Evolutionary conservation across 2,329 filamentous ascomycete species (phyloP), one percentile per base, ranked within the genome.

Genomic region (Stemphylium vesicarium): DNA sequence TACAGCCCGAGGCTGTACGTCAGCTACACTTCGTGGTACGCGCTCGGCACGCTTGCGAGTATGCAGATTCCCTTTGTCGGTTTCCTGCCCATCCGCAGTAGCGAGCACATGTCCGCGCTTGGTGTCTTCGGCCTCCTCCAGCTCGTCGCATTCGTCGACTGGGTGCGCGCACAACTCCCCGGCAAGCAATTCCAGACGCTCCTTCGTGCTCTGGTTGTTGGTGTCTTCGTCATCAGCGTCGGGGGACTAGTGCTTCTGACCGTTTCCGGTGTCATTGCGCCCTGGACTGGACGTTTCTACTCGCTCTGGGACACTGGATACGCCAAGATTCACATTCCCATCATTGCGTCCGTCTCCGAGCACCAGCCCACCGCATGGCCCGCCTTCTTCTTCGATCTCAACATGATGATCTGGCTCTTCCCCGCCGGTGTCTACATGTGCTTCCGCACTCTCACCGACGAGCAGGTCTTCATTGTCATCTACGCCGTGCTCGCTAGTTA

Each of bases 1-100:
- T 99, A 96, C 79, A 98, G 93, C 82, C 89, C 90, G 55, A 87
- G 95, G 56, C 82, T 99, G 16, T 99, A 99, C 70, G 92, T 98
- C 71, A 91, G 92, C 74, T 99, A 99, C 78, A 96, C 91, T 38
- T 98, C 94, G 1, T 99, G 96, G 95, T 99, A 96, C 77, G 92
- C 93, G 35, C 83, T 99, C 32, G 95, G 96, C 56, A 98, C 95
- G 62, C 79, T 99, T 77, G 95, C 93, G 50, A 96, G 92, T 81
- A 98, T 99, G 94, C 95, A 99, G 79, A 95, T 99, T 80, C 95
- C 95, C 3, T 99, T 99, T 71, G 96, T 99, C 52, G 95, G 95
- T 54, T 99, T 99, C 82, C 79, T 96, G 79, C 94, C 95, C 20
- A 92, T 99, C 72, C 90, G 92, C 76, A 98, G 92, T 75, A 97